Conservation (phyloP, 2,329 filamentous ascomycete species). For the Paraphoma chrysanthemicola region DNA sequence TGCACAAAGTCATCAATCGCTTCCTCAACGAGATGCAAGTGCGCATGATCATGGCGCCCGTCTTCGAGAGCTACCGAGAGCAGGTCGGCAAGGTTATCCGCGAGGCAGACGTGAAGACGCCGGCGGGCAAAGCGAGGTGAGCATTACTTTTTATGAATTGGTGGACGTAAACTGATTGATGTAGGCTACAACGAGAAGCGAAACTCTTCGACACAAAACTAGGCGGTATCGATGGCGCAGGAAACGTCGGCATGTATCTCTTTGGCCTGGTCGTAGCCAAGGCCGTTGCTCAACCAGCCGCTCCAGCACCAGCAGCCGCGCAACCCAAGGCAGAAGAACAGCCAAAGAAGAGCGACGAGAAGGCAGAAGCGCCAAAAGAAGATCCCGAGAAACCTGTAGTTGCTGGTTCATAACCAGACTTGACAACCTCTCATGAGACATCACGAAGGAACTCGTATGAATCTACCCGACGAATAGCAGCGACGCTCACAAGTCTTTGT, state of each 20-base stretch:
- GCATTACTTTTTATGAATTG: neutral
- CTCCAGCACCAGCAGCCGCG: neutral
- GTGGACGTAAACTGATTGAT: neutral
- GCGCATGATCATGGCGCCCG: conserved; percentile 82
- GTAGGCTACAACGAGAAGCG: conserved; percentile 77
- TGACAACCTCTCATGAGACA: neutral
- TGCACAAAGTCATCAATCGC: conserved; percentile 83
- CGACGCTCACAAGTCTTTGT: too few relatives aligned
- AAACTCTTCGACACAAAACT: conserved; percentile 75
- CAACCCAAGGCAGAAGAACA: conserved; percentile 9
- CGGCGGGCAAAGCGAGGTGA: conserved; percentile 74
- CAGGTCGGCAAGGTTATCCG: conserved; percentile 77
- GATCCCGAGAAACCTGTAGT: conserved; percentile 1
- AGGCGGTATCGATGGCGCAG: conserved; percentile 79
- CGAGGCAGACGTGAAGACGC: conserved; percentile 69
- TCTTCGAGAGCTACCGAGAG: conserved; percentile 81
- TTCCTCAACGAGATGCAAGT: conserved; percentile 80
- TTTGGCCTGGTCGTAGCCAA: conserved; percentile 70
- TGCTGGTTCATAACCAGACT: conserved; percentile 4
- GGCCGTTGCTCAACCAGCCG: conserved; percentile 27
- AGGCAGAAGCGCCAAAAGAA: neutral
- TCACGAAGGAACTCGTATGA: neutral
- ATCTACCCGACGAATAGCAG: neutral
- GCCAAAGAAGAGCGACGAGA: conserved; percentile 5
- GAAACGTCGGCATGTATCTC: conserved; percentile 74